Conservation (phyloP, 176 grass and related monocot genomes). For the Microstegium vimineum region DNA sequence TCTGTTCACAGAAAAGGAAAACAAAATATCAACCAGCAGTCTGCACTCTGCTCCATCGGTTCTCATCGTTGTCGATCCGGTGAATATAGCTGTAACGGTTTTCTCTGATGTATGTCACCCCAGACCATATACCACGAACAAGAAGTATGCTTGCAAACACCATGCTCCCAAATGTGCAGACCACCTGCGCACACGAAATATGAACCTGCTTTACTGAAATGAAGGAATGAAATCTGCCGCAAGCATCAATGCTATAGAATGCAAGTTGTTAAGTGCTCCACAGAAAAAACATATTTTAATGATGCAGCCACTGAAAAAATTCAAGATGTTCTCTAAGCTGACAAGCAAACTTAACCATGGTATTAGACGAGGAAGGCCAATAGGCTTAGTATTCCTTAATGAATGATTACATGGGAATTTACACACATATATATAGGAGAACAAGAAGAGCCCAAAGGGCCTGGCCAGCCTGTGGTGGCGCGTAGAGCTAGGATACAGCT, state of each 20-base stretch:
- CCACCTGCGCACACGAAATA: conserved; percentile 44
- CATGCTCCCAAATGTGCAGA: conserved; percentile 97
- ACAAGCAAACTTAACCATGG: not conserved
- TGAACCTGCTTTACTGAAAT: not conserved
- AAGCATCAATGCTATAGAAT: not conserved
- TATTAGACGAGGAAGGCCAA: too few relatives aligned
- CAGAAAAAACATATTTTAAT: not conserved
- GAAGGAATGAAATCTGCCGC: not conserved
- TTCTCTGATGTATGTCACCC: conserved; percentile 72
- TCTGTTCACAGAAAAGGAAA: conserved; percentile 9
- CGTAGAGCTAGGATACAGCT: too few relatives aligned
- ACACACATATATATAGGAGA: too few relatives aligned
- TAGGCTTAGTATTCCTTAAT: too few relatives aligned
- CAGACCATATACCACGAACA: conserved; percentile 89
- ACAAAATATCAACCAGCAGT: conserved; percentile 42
- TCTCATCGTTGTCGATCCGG: conserved; percentile 61
- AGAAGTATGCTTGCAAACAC: conserved; percentile 84
- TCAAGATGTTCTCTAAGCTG: too few relatives aligned
- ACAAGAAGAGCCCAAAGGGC: too few relatives aligned
- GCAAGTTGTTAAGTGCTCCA: not conserved
- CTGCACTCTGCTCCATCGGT: conserved; percentile 67
- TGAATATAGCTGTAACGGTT: conserved; percentile 71
- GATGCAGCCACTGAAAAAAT: not conserved
- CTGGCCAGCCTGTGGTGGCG: too few relatives aligned
- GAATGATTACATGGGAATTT: too few relatives aligned